Base-by-base conservation (phyloP, 129 eudicot species). In the Arctium minus region DNA sequence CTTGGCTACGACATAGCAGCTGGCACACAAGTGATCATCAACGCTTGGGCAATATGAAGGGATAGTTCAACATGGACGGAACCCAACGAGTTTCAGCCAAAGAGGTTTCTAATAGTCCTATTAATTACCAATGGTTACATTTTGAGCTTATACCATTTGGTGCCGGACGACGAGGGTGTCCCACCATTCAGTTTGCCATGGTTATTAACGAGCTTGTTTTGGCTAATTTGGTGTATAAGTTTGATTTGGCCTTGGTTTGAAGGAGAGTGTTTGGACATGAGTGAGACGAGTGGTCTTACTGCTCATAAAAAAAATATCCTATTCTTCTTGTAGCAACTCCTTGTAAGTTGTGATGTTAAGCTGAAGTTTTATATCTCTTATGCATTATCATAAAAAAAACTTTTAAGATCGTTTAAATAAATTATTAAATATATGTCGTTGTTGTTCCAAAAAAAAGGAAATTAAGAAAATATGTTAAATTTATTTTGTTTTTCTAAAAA, bases 81-180 rank as follows among this genome's bases (percentile, higher is more conserved):
- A 8, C 85, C 87, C 6, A 37, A 87, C 18, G 78, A 73, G 70
- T 88, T 85, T 56, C 35, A 17, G 36, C 91, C 85, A 0, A 87
- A 85, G 39, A 88, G 91, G 65, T 88, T 88, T 42, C 37, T 85
- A 76, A 75, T 62, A 33, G 79, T 12, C 8, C 73, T 22, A 42
- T 80, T 27, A 88, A 82, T 38, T 85, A 81, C 44, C 79, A 77
- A 71, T 86, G 88, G 6, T 82, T 68, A 10, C 82, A 85, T 35
- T 88, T 85, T 22, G 39, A 88, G 33, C 5, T 88, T 17, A 79
- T 88, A 22, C 91, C 91, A 3, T 88, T 88, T 75, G 91, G 91
- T 33, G 79, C 85, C 0, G 91, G 88, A 0, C 71, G 88, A 35
- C 82, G 91, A 67, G 78, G 73, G 12, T 88, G 88, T 32, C 91